Conservation (phyloP, 257 asterid species). For the Nemophila menziesii region DNA sequence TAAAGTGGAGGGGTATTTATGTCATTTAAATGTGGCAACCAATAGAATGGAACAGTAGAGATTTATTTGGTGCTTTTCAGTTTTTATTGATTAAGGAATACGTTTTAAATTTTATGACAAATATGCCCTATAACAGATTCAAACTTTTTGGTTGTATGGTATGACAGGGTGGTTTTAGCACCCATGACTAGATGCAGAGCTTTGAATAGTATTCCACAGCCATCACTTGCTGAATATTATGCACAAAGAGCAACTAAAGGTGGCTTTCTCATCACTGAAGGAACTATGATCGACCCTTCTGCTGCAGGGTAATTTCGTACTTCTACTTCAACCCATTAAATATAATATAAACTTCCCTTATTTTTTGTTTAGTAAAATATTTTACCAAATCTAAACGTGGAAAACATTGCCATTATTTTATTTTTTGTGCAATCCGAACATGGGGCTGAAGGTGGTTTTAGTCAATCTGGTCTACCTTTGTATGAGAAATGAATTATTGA, state of each 20-base stretch:
- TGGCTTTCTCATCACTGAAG: constrained; percentile 80
- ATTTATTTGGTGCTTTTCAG: too few species aligned
- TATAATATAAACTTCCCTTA: too few species aligned
- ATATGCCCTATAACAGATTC: background rate
- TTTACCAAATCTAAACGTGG: too few species aligned
- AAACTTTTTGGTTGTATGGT: background rate
- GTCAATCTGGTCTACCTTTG: too few species aligned
- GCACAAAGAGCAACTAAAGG: constrained; percentile 74
- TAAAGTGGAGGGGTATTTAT: background rate
- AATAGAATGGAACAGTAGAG: background rate
- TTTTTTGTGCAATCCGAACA: too few species aligned
- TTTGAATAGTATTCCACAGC: constrained; percentile 41
- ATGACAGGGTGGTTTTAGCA: constrained; percentile 72
- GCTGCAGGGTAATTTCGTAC: constrained; percentile 3
- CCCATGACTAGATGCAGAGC: constrained; percentile 98
- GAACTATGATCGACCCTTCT: constrained; percentile 68
- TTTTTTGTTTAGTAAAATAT: too few species aligned
- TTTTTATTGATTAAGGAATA: too few species aligned
- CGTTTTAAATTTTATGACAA: background rate
- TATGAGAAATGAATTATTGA: constrained; percentile 29
- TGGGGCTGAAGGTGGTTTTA: too few species aligned
- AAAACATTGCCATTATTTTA: too few species aligned
- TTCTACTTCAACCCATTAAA: background rate
- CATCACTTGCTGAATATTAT: constrained; percentile 63
- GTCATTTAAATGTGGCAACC: background rate